phyloP scores from a whole-genome alignment of 805 yeast species.

The Starmerella sirachaensis region DNA sequence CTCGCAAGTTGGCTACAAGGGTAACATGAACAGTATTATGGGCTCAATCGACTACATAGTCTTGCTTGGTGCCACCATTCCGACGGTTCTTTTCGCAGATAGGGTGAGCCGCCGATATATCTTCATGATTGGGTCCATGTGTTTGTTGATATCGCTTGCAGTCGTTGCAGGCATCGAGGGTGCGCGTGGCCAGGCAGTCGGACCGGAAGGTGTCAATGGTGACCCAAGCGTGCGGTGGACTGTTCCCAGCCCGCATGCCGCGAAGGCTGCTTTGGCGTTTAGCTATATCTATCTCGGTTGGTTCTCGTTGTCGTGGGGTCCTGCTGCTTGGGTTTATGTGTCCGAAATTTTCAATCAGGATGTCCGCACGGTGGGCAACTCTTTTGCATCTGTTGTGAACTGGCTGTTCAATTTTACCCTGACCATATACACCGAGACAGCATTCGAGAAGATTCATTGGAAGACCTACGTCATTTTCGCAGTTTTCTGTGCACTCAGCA shows the following conservation, averaged over 20 bases:
- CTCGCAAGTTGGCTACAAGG: slow-evolving; percentile 38
- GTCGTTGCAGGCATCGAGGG: slow-evolving; percentile 22
- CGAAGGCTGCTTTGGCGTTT: slow-evolving; percentile 42
- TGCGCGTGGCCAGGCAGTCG: slow-evolving; percentile 15
- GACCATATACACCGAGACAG: slow-evolving; percentile 58
- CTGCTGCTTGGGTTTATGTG: slow-evolving; percentile 57
- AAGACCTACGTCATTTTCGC: slow-evolving; percentile 64
- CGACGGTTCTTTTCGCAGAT: slow-evolving; percentile 72
- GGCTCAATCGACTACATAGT: slow-evolving; percentile 45
- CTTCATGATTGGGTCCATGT: slow-evolving; percentile 55
- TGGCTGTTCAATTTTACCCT: slow-evolving; percentile 70
- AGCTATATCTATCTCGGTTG: slow-evolving; percentile 53
- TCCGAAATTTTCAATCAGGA: slow-evolving; percentile 60
- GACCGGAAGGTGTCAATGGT: slow-evolving; percentile 18
- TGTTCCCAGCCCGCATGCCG: slow-evolving; percentile 34
- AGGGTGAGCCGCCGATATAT: slow-evolving; percentile 66
- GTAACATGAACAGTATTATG: slow-evolving; percentile 52
- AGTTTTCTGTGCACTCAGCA: slow-evolving; percentile 44
- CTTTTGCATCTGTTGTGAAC: slow-evolving; percentile 61
- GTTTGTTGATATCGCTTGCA: slow-evolving; percentile 39
- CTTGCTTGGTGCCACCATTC: slow-evolving; percentile 67
- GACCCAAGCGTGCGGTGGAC: slow-evolving; percentile 42
- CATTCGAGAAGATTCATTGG: slow-evolving; percentile 63
- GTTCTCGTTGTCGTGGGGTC: slow-evolving; percentile 81
- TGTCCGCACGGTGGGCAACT: slow-evolving; percentile 63